Evolutionary conservation across 768 basidiomycete genomes (phyloP).

Genomic region (Collybia nuda): DNA sequence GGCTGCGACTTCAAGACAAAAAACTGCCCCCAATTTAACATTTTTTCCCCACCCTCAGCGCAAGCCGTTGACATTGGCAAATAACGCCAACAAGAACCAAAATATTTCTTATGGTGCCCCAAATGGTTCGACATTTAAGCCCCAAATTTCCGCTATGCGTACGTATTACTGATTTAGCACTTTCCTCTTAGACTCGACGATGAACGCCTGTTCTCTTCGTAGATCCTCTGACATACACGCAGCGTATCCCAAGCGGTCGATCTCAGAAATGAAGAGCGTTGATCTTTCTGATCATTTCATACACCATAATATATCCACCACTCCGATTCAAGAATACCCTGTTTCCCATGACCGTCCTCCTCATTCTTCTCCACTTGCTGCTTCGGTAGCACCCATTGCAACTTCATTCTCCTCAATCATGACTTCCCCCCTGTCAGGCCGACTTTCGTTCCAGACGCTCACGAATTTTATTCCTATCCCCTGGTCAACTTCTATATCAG

Average conservation of each 20-base stretch:
- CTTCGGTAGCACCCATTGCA: conserved; percentile 10
- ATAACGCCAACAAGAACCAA: conserved; percentile 21
- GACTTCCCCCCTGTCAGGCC: conserved; percentile 52
- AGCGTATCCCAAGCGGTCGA: conserved; percentile 20
- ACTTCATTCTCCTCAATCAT: conserved; percentile 45
- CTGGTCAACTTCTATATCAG: conserved; percentile 42
- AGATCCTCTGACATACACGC: conserved; percentile 37
- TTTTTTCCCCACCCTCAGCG: conserved; percentile 46
- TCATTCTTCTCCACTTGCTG: conserved; percentile 3
- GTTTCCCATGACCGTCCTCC: conserved; percentile 7
- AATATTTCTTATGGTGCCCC: conserved; percentile 18
- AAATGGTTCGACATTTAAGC: conserved; percentile 67
- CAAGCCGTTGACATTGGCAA: conserved; percentile 31
- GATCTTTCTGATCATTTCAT: conserved; percentile 29
- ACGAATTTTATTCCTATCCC: conserved; percentile 60
- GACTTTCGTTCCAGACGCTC: conserved; percentile 58
- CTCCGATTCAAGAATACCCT: conserved; percentile 17
- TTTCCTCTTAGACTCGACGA: conserved; percentile 33
- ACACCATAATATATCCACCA: conserved; percentile 14
- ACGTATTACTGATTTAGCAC: conserved; percentile 54
- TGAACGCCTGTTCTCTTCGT: conserved; percentile 33
- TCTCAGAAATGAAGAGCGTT: conserved; percentile 39
- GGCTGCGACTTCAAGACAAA: conserved; percentile 26
- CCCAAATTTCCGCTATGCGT: conserved; percentile 51
- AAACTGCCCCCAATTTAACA: conserved; percentile 31